A percentile compares a stretch with the other conserved stretches of the same genome.
Evolutionary conservation across 495 filamentous ascomycete species (phyloP).

Genomic region (Penicillium manginii): DNA sequence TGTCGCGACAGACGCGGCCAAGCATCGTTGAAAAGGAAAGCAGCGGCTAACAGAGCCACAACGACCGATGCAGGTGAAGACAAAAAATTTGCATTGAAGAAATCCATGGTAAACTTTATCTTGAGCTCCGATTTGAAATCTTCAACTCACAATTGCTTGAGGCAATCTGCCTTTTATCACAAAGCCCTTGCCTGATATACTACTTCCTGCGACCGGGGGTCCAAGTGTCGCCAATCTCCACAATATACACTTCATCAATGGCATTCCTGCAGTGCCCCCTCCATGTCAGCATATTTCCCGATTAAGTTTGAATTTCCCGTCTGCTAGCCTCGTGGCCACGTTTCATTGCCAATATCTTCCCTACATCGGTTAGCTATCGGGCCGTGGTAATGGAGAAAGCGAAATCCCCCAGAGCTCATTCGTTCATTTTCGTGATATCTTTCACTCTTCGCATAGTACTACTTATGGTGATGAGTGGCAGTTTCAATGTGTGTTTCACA

Average conservation of each 20-base stretch:
- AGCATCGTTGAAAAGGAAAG: constrained; percentile 14
- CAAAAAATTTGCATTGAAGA: constrained; percentile 14
- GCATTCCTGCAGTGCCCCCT: constrained; percentile 14
- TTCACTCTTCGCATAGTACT: neutral
- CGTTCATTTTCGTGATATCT: neutral
- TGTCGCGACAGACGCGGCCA: constrained; percentile 14
- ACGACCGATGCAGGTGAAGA: constrained; percentile 19
- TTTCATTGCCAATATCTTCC: neutral
- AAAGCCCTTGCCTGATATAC: constrained; percentile 21
- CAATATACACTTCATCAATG: constrained; percentile 22
- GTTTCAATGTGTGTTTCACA: neutral
- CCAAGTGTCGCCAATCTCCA: constrained; percentile 20
- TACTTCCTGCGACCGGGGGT: constrained; percentile 6
- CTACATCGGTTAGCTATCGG: neutral
- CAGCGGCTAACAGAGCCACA: constrained; percentile 19
- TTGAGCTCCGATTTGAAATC: neutral
- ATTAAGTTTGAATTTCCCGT: constrained; percentile 28
- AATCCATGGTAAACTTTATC: constrained; percentile 17
- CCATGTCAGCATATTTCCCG: constrained; percentile 22
- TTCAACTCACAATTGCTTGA: constrained; percentile 1
- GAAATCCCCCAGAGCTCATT: neutral
- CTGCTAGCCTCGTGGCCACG: neutral
- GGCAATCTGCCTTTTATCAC: neutral
- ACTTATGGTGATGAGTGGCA: neutral
- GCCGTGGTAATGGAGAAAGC: neutral